phyloP scores from a whole-genome alignment of 192 early-diverging fungal species.

The Coemansia sp. region DNA sequence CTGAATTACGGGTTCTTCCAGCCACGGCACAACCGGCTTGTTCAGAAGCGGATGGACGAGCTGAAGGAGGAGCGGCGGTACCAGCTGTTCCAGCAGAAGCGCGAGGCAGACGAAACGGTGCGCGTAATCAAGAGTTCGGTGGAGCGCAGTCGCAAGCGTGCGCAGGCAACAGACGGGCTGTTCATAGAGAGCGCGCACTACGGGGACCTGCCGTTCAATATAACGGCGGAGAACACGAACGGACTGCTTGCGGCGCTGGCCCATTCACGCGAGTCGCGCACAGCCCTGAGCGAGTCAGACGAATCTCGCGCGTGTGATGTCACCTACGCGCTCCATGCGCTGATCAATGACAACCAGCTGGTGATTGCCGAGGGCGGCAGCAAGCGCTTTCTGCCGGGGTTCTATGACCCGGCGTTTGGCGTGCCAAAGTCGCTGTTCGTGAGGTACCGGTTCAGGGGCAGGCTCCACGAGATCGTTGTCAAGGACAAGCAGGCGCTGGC shows the following conservation, averaged over 20 bases:
- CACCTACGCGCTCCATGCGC: conserved; percentile 77
- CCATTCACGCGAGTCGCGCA: conserved; percentile 6
- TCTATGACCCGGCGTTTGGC: conserved; percentile 94
- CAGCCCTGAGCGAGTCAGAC: conserved; percentile 28
- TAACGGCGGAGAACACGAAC: conserved; percentile 47
- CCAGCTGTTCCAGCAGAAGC: conserved; percentile 63
- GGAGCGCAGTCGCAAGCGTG: conserved; percentile 66
- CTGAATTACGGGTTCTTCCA: conserved; percentile 62
- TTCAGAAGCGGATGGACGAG: conserved; percentile 52
- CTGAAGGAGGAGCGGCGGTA: conserved; percentile 66
- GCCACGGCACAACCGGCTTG: conserved; percentile 57
- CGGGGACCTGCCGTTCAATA: conserved; percentile 68
- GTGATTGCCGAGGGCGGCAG: conserved; percentile 83
- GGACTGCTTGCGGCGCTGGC: conserved; percentile 18
- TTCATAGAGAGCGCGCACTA: conserved; percentile 86
- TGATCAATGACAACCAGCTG: conserved; percentile 84
- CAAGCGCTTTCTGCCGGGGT: conserved; percentile 89
- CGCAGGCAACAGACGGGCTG: conserved; percentile 64
- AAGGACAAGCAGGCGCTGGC: conserved; percentile 78
- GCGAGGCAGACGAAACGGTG: conserved; percentile 78
- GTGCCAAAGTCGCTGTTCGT: conserved; percentile 80
- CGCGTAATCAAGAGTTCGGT: conserved; percentile 69
- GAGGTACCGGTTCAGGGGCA: conserved; percentile 79
- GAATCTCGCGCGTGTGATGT: conserved; percentile 68
- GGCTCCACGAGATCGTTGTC: conserved; percentile 77